phyloP scores from a whole-genome alignment of 2,329 filamentous ascomycete species.

The Colletotrichum tabaci region DNA sequence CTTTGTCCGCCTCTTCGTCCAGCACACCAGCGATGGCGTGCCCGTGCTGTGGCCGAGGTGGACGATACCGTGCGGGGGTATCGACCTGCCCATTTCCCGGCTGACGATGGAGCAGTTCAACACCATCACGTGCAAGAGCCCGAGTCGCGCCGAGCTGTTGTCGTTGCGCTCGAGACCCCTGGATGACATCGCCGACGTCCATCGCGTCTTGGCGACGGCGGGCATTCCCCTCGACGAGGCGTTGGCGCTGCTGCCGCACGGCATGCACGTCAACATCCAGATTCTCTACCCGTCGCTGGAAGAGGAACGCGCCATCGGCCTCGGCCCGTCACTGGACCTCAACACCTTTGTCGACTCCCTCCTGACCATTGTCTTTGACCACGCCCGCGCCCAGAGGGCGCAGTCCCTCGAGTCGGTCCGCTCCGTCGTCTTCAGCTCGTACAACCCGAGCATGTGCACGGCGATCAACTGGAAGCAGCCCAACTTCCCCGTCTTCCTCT shows the following conservation, averaged over 20 bases:
- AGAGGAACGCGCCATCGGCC: conserved; percentile 78
- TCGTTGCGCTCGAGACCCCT: conserved; percentile 62
- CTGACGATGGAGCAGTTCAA: conserved; percentile 82
- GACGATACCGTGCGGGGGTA: conserved; percentile 80
- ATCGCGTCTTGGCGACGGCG: conserved; percentile 80
- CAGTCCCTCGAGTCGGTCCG: conserved; percentile 81
- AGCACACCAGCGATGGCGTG: conserved; percentile 88
- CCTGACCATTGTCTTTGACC: conserved; percentile 89
- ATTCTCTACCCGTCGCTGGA: conserved; percentile 85
- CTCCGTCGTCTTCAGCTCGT: conserved; percentile 94
- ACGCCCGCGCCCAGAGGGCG: conserved; percentile 78
- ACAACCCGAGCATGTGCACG: conserved; percentile 90
- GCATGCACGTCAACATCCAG: conserved; percentile 93
- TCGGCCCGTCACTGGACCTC: conserved; percentile 84
- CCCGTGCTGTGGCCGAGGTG: conserved; percentile 91
- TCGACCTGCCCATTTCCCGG: conserved; percentile 87
- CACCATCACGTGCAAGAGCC: conserved; percentile 62
- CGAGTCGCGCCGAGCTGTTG: conserved; percentile 60
- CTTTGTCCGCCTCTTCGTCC: conserved; percentile 92
- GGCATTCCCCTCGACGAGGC: conserved; percentile 87
- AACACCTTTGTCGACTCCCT: conserved; percentile 90
- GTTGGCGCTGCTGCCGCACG: conserved; percentile 79
- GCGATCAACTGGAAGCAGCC: conserved; percentile 99
- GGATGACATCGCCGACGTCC: conserved; percentile 74
- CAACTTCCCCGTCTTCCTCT: conserved; percentile 96